Base-by-base conservation (phyloP, 2,329 filamentous ascomycete genomes). In the Thermothelomyces thermophilus region DNA sequence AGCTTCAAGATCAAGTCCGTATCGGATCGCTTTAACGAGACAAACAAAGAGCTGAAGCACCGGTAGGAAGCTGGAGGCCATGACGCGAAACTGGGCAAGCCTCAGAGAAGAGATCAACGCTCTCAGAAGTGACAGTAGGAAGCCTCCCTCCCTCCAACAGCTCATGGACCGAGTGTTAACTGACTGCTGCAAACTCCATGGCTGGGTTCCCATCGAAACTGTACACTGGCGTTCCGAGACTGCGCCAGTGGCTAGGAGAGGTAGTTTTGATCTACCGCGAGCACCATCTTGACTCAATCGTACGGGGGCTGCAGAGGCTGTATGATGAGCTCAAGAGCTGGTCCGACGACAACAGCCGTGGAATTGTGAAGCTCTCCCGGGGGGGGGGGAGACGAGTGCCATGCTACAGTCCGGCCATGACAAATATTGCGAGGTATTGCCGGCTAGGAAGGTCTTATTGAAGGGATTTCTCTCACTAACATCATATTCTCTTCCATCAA, bases 221-320 rank as follows among this genome's bases (percentile, higher is more conserved):
- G 9, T 49, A 53, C 33, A 55, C 52, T 1, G 55, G 52, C 1
- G 33, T 55, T 16, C 47, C 50, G 0, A n/a, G 26, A 4, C 39
- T 56, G 16, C 44, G 49, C 7, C 55, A 48, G 19, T 56, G 50
- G 52, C 16, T 55, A 3, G 24, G 13, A 1, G 45, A 54, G 1
- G 28, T 33, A 1, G 36, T 45, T 5, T 13, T 51, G 2, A n/a
- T 16, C 0, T 22, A 42, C n/a, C 40, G 50, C 5, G 44, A 56
- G 26, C 24, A 37, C 16, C 47, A 50, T 30, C 41, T 53, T 6
- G 26, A 53, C 19, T 19, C 24, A 5, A n/a, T 53, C 11, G 37
- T 56, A 4, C 13, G 28, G 9, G 13, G 36, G 1, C 45, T 53
- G 1, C 33, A 41, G 14, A 37, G 44, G 1, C 24, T 55, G 10